A percentile compares a stretch with the other conserved stretches of the same genome.
phyloP scores from a whole-genome alignment of 495 filamentous ascomycete genomes.

The Wilcoxina mikolae region DNA sequence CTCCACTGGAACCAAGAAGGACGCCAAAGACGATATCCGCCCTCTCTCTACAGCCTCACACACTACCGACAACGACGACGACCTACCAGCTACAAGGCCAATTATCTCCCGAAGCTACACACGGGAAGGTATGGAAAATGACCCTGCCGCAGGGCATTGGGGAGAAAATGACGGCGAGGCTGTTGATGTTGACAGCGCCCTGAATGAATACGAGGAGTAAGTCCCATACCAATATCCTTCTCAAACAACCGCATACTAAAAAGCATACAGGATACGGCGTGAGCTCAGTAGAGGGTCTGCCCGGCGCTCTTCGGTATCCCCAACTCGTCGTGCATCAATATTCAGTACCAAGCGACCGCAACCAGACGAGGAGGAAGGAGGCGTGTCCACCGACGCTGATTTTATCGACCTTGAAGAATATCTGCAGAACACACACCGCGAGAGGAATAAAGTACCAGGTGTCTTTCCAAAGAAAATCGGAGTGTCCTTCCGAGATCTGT shows the following conservation, averaged over 20 bases:
- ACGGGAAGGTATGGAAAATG: too few species aligned
- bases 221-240: background rate
- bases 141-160: background rate
- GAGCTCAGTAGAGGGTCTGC: constrained; percentile 12
- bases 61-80: too few species aligned
- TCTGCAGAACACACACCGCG: constrained; percentile 18
- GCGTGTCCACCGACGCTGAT: constrained; percentile 3
- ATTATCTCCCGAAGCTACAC: too few species aligned
- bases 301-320: constrained; percentile 9
- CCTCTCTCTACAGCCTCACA: too few species aligned
- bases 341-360: background rate
- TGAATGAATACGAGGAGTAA: constrained; percentile 25
- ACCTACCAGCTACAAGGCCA: too few species aligned
- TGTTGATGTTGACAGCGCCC: constrained; percentile 19
- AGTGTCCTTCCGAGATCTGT: constrained; percentile 57
- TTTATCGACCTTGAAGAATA: constrained; percentile 28
- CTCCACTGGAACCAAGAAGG: too few species aligned
- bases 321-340: background rate
- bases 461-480: constrained; percentile 55
- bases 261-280: constrained; percentile 14
- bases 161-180: constrained; percentile 10
- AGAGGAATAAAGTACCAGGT: constrained; percentile 14
- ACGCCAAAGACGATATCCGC: too few species aligned
- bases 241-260: background rate
- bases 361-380: constrained; percentile 18